These are phyloP conservation scores for Leptodermis oblonga DNA, from an alignment of 257 asterid genomes.

Conservation along the genomic window DNA sequence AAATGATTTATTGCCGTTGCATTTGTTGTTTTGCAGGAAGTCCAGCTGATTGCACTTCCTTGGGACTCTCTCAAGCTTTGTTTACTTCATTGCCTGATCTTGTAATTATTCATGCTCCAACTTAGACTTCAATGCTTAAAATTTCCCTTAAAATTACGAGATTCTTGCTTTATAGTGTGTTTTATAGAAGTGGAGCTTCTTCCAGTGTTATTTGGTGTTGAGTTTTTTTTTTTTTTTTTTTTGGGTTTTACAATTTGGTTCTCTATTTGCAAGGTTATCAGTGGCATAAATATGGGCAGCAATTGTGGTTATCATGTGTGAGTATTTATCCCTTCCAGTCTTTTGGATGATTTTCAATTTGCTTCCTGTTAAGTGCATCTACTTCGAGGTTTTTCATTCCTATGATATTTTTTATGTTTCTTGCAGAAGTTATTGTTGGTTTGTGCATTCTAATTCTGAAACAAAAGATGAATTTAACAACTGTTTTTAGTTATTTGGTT, in stretches of 20 bases:
- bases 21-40: slow-evolving; percentile 43
- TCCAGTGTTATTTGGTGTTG: neutral
- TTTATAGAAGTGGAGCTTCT: neutral
- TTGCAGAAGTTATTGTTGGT: neutral
- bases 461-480: neutral
- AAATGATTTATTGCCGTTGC: slow-evolving; percentile 2
- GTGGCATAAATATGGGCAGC: slow-evolving; percentile 92
- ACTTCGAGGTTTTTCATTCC: neutral
- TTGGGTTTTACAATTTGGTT: slow-evolving; percentile 11
- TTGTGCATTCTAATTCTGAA: neutral
- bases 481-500: neutral
- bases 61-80: slow-evolving; percentile 69
- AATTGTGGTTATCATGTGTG: slow-evolving; percentile 82
- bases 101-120: slow-evolving; percentile 31
- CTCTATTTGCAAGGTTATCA: slow-evolving; percentile 62
- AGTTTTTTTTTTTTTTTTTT: neutral
- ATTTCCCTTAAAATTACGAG: neutral
- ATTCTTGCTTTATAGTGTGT: neutral
- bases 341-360: slow-evolving; percentile 8
- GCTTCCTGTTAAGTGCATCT: neutral
- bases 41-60: slow-evolving; percentile 85
- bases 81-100: slow-evolving; percentile 74
- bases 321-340: slow-evolving; percentile 28
- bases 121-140: neutral
- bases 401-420: too few species aligned